phyloP scores from a whole-genome alignment of 441 rosid genomes.

The Croton setiger region DNA sequence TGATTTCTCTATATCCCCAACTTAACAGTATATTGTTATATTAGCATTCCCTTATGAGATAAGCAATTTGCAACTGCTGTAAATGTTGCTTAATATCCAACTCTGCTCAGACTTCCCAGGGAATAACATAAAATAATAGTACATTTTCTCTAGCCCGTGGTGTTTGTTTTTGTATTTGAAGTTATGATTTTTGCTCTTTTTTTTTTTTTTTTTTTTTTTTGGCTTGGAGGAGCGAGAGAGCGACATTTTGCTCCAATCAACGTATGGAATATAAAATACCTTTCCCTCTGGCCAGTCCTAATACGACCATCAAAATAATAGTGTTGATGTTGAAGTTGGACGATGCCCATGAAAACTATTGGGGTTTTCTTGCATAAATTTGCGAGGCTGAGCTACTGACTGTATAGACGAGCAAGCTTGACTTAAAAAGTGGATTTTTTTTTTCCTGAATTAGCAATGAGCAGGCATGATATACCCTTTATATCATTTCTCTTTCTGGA shows the following conservation, averaged over 20 bases:
- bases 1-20: conserved; percentile 14
- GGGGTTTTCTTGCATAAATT: neutral
- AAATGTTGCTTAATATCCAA: conserved; percentile 26
- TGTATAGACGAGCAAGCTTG: neutral
- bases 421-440: neutral
- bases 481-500: neutral
- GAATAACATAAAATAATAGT: conserved; percentile 29
- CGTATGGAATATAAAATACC: neutral
- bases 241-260: neutral
- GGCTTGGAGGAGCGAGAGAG: neutral
- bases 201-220: too few species aligned
- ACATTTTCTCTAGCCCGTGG: neutral
- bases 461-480: neutral
- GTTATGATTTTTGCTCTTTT: neutral
- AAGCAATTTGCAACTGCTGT: conserved; percentile 26
- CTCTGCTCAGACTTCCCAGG: conserved; percentile 22
- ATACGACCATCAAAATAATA: too few species aligned
- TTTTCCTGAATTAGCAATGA: too few species aligned
- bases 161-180: neutral
- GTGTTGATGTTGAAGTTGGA: too few species aligned
- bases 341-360: neutral
- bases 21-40: neutral
- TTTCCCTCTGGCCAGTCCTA: neutral
- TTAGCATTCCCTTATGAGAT: conserved; percentile 2
- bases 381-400: neutral